phyloP scores from a whole-genome alignment of 345 rosid genomes.

The Boechera divaricarpa region DNA sequence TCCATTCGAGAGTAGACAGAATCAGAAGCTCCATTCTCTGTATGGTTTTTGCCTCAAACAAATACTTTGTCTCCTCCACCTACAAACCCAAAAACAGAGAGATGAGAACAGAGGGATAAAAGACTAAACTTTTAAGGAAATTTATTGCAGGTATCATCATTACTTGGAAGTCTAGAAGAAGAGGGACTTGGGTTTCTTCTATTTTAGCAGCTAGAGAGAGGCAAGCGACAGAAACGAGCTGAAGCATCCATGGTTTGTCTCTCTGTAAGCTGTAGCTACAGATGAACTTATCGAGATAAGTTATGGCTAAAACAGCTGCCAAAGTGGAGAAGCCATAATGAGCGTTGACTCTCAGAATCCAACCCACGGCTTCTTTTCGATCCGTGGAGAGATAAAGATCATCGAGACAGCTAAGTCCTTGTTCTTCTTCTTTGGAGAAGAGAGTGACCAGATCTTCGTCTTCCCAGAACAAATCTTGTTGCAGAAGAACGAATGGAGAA shows the following conservation, averaged over 20 bases:
- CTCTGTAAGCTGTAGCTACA: constrained; percentile 51
- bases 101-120: constrained; percentile 14
- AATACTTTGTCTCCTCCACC: constrained; percentile 75
- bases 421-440: constrained; percentile 65
- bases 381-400: constrained; percentile 48
- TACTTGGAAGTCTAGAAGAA: constrained; percentile 88
- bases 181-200: constrained; percentile 87
- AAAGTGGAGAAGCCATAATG: constrained; percentile 70
- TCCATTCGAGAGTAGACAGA: constrained; percentile 84
- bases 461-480: constrained; percentile 80
- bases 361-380: constrained; percentile 69
- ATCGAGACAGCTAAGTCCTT: constrained; percentile 38
- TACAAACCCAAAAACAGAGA: constrained; percentile 33
- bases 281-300: constrained; percentile 87
- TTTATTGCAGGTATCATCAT: not conserved
- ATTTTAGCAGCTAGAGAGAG: constrained; percentile 94
- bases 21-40: constrained; percentile 97
- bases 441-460: constrained; percentile 73
- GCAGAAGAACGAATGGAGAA: constrained; percentile 51
- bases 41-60: constrained; percentile 84
- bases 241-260: constrained; percentile 93
- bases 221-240: constrained; percentile 84
- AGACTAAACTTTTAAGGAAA: not conserved
- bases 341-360: constrained; percentile 78
- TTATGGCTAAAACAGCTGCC: constrained; percentile 75